Conservation (phyloP, 306 rosid species). For the Medicago ruthenica region DNA sequence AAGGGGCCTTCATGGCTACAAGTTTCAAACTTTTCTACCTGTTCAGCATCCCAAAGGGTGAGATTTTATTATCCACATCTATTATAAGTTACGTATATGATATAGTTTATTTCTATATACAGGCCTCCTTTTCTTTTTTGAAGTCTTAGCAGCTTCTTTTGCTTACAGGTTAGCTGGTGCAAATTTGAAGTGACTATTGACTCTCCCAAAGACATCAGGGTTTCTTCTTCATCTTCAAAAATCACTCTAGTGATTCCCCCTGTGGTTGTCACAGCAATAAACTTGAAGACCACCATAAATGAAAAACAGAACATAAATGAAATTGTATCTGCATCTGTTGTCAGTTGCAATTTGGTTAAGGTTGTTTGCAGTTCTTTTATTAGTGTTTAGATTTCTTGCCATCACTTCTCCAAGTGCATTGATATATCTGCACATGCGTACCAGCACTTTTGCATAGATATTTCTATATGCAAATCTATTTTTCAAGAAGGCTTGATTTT, state of each 20-base stretch:
- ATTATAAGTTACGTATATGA: conserved; percentile 12
- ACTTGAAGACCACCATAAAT: conserved; percentile 79
- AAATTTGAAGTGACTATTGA: conserved; percentile 85
- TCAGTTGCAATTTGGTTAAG: conserved; percentile 88
- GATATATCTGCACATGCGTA: background rate
- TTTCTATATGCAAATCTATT: background rate
- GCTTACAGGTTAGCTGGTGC: conserved; percentile 95
- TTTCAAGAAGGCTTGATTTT: conserved; percentile 34
- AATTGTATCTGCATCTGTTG: conserved; percentile 91
- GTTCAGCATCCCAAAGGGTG: conserved; percentile 75
- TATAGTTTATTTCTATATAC: conserved; percentile 3
- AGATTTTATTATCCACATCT: conserved; percentile 40
- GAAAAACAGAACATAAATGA: conserved; percentile 76
- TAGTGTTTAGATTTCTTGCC: conserved; percentile 33
- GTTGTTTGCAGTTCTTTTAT: conserved; percentile 54
- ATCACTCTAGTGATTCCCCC: conserved; percentile 70
- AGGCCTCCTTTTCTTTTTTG: conserved; percentile 14
- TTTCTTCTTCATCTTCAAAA: conserved; percentile 59
- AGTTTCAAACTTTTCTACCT: conserved; percentile 60
- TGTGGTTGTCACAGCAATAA: conserved; percentile 76
- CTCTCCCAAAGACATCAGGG: conserved; percentile 71
- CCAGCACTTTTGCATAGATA: background rate
- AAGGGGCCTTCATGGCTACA: conserved; percentile 94
- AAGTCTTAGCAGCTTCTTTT: conserved; percentile 40
- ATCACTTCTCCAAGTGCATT: conserved; percentile 25